phyloP scores from a whole-genome alignment of 164 flowering plant species.

The Chimonanthus salicifolius region DNA sequence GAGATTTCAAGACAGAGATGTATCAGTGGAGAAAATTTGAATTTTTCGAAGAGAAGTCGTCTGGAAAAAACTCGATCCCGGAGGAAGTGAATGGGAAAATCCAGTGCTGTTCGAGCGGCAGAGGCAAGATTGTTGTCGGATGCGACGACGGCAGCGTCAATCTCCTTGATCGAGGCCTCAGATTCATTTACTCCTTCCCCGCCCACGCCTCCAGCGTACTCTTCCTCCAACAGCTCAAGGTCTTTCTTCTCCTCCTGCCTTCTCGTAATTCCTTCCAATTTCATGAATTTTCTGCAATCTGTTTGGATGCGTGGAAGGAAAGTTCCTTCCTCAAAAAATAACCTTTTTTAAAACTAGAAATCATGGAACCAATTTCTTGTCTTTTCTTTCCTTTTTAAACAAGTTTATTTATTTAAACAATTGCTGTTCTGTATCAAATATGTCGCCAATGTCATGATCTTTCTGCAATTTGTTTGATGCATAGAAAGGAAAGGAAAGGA shows the following conservation, averaged over 20 bases:
- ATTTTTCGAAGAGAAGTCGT: slow-evolving; percentile 86
- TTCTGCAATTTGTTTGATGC: no score
- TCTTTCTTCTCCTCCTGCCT: slow-evolving; percentile 6
- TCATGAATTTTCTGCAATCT: no score
- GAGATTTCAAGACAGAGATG: slow-evolving; percentile 27
- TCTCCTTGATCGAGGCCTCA: slow-evolving; percentile 85
- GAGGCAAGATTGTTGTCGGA: slow-evolving; percentile 79
- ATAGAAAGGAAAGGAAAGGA: no score
- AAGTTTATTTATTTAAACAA: no score
- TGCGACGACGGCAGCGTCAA: slow-evolving; percentile 68
- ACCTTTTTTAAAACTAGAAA: no score
- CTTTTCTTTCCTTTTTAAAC: no score
- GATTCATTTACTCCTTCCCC: slow-evolving; percentile 63
- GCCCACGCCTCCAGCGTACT: slow-evolving; percentile 79
- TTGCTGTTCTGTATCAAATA: no score
- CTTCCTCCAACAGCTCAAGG: slow-evolving; percentile 95
- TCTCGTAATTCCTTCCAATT: no score
- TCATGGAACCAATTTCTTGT: no score
- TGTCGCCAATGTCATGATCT: no score
- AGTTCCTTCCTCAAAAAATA: no score
- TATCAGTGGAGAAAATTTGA: slow-evolving; percentile 98
- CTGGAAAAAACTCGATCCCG: slow-evolving; percentile 53
- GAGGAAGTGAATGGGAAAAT: slow-evolving; percentile 58
- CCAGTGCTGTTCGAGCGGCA: slow-evolving; percentile 75
- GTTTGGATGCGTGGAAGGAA: no score